Percentiles rank a stretch among this genome's conserved stretches.
Evolutionary conservation across 176 grass and related monocot genomes (phyloP).

Genomic region (Cenchrus purpureus): DNA sequence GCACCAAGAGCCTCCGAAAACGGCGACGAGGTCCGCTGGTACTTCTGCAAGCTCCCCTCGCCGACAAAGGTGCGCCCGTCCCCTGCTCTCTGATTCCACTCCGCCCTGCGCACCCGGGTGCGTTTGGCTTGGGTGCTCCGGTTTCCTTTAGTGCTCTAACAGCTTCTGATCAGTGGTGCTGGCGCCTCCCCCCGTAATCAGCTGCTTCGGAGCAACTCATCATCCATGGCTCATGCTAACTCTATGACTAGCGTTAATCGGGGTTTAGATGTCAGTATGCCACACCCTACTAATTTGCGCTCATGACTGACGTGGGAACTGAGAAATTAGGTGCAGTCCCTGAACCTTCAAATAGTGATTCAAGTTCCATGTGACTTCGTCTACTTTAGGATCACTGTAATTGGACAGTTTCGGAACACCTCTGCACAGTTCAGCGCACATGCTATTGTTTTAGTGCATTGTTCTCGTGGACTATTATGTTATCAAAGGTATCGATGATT

Average conservation of each 20-base stretch:
- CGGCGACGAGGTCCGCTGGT: slow-evolving; percentile 88
- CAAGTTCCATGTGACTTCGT: neutral
- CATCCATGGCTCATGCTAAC: neutral
- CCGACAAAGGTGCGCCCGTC: slow-evolving; percentile 56
- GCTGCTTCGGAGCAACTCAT: neutral
- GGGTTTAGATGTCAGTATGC: slow-evolving; percentile 32
- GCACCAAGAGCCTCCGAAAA: slow-evolving; percentile 94
- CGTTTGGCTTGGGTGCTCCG: neutral
- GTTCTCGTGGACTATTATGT: neutral
- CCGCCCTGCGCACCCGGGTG: neutral
- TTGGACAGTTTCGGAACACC: neutral
- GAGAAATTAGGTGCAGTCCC: neutral
- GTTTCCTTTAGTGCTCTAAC: neutral
- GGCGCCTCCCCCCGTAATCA: neutral
- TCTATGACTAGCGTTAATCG: neutral
- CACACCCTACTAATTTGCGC: neutral
- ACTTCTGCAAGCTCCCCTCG: slow-evolving; percentile 91
- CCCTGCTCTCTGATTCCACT: no score
- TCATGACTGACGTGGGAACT: neutral
- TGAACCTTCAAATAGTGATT: neutral
- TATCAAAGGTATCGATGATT: neutral
- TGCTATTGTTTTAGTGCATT: neutral
- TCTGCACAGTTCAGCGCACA: neutral
- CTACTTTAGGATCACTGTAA: neutral
- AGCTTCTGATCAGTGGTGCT: neutral